Percentiles rank a stretch among this genome's conserved stretches.
Evolutionary conservation across 2,329 filamentous ascomycete species (phyloP).

Genomic region (Sporothrix variecibatus): DNA sequence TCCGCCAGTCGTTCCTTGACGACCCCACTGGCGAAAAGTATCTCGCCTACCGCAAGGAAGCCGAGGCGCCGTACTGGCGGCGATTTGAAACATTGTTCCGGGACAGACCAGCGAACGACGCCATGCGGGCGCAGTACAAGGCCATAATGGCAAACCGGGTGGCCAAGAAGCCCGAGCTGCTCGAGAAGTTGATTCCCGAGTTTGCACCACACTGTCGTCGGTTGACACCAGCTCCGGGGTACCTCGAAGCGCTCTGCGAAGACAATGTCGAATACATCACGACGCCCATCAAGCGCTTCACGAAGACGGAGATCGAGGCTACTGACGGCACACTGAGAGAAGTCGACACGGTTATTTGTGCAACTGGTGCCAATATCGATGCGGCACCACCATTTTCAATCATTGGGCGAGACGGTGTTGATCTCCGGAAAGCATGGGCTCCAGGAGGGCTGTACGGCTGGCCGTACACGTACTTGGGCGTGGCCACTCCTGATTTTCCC

Average conservation of each 20-base stretch:
- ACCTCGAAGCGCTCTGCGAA: constrained; percentile 62
- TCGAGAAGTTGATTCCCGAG: background rate
- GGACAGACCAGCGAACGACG: too few species aligned
- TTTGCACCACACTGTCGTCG: constrained; percentile 63
- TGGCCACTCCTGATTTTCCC: constrained; percentile 39
- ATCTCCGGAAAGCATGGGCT: constrained; percentile 60
- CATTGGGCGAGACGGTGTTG: constrained; percentile 41
- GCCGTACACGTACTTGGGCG: constrained; percentile 51
- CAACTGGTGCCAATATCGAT: background rate
- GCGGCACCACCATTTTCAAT: background rate
- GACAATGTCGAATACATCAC: constrained; percentile 50
- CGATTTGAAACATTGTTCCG: background rate
- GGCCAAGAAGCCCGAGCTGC: too few species aligned
- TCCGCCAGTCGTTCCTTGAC: background rate
- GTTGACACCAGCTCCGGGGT: constrained; percentile 54
- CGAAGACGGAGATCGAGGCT: background rate
- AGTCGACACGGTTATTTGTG: background rate
- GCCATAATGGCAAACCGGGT: too few species aligned
- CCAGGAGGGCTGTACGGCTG: constrained; percentile 57
- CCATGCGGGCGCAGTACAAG: too few species aligned
- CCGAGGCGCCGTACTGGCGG: background rate
- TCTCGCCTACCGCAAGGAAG: background rate
- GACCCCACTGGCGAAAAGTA: background rate
- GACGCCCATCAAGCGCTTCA: background rate
- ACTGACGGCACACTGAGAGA: background rate